A percentile compares a stretch with the other conserved stretches of the same genome.
These are phyloP conservation scores for Podaxis sp. DNA, from an alignment of 768 basidiomycete genomes.

Conservation along the genomic window DNA sequence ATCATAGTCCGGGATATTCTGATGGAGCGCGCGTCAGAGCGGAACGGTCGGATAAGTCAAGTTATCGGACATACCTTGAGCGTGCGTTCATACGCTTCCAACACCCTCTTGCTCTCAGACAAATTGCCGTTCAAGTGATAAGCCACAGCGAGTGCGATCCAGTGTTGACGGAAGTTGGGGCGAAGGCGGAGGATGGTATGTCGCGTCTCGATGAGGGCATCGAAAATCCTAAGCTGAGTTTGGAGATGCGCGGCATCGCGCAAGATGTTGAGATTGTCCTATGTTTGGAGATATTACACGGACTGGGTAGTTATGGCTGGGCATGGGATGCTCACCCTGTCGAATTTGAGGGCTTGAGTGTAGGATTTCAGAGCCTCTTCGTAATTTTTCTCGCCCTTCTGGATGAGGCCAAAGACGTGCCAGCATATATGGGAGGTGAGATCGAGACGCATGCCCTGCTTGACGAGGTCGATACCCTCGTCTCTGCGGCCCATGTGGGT, in stretches of 20 bases:
- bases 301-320: slow-evolving; percentile 8
- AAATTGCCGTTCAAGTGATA: slow-evolving; percentile 81
- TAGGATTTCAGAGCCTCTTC: slow-evolving; percentile 94
- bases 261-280: slow-evolving; percentile 95
- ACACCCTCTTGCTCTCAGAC: slow-evolving; percentile 64
- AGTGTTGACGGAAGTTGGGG: slow-evolving; percentile 83
- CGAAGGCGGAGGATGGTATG: slow-evolving; percentile 76
- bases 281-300: background rate
- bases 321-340: slow-evolving; percentile 60
- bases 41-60: background rate
- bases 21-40: background rate
- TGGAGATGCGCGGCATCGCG: slow-evolving; percentile 89
- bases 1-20: slow-evolving; percentile 80
- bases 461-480: slow-evolving; percentile 80
- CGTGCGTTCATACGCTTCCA: slow-evolving; percentile 69
- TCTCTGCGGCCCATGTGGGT: slow-evolving; percentile 79
- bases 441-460: slow-evolving; percentile 80
- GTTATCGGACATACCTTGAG: slow-evolving; percentile 56
- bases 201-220: slow-evolving; percentile 78
- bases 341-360: slow-evolving; percentile 82
- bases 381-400: slow-evolving; percentile 93
- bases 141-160: slow-evolving; percentile 88
- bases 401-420: slow-evolving; percentile 96
- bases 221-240: slow-evolving; percentile 81
- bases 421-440: slow-evolving; percentile 92